A percentile compares a stretch with the other conserved stretches of the same genome.
Evolutionary conservation across 2,329 filamentous ascomycete species (phyloP).

Genomic region (Aspergillus tanneri): DNA sequence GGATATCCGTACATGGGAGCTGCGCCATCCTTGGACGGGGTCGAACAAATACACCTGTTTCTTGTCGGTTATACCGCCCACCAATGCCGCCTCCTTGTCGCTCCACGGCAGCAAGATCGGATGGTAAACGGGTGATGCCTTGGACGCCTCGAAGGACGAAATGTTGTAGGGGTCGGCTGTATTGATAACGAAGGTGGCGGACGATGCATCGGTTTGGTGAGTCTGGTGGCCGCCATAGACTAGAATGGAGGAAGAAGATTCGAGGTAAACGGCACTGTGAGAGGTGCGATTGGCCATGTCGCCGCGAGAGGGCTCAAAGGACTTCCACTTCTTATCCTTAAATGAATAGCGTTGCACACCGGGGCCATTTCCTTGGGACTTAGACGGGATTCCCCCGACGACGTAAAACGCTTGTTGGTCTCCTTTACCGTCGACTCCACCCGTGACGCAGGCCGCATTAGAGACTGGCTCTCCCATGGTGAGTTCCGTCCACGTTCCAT

Average conservation of each 20-base stretch:
- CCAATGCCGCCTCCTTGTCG: constrained; percentile 65
- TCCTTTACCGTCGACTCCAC: constrained; percentile 57
- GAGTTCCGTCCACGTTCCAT: constrained; percentile 69
- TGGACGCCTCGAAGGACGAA: constrained; percentile 55
- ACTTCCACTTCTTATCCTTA: constrained; percentile 57
- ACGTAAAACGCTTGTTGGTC: constrained; percentile 69
- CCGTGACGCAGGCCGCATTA: constrained; percentile 74
- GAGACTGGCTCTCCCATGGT: constrained; percentile 67
- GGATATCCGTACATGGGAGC: constrained; percentile 64
- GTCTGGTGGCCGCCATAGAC: constrained; percentile 76
- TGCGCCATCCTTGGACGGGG: constrained; percentile 61
- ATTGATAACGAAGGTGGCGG: constrained; percentile 72
- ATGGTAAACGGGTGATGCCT: constrained; percentile 61
- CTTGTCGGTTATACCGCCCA: constrained; percentile 70
- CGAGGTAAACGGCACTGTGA: constrained; percentile 75
- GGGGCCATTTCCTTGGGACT: constrained; percentile 58
- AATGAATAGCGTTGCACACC: constrained; percentile 73
- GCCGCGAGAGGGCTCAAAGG: constrained; percentile 48
- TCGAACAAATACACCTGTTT: constrained; percentile 72
- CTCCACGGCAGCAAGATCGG: constrained; percentile 77
- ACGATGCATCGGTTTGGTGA: constrained; percentile 58
- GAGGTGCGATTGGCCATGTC: constrained; percentile 68
- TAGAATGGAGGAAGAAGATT: constrained; percentile 67
- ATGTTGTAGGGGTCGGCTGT: constrained; percentile 65
- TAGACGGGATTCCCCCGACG: constrained; percentile 66